Conservation (phyloP, 306 rosid genomes). For the Potentilla sterilis region DNA sequence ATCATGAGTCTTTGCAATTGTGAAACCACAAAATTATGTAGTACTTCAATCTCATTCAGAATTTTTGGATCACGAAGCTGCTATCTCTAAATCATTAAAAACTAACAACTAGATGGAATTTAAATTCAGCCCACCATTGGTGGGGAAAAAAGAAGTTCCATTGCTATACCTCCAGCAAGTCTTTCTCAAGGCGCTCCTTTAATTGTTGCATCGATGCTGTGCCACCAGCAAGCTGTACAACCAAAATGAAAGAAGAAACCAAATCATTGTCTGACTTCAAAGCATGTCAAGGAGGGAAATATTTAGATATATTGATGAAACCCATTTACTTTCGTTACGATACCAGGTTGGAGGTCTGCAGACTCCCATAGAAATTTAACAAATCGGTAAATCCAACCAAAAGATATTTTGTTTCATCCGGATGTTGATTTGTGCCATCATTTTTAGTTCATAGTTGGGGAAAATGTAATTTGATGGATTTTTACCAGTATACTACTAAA, state of each 20-base stretch:
- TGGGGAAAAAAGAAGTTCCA: background rate
- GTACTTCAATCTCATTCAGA: background rate
- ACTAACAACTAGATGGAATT: background rate
- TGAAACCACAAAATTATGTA: background rate
- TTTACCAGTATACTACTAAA: constrained; percentile 95
- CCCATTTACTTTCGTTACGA: background rate
- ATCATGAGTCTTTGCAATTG: background rate
- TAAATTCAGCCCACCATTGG: background rate
- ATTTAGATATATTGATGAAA: background rate
- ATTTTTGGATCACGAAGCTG: background rate
- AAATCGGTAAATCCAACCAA: background rate
- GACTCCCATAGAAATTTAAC: constrained; percentile 1
- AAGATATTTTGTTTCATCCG: background rate
- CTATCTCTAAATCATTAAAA: too few species aligned
- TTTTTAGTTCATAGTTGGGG: background rate
- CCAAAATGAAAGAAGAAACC: constrained; percentile 17
- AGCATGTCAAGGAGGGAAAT: background rate
- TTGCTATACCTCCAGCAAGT: constrained; percentile 88
- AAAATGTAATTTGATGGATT: constrained; percentile 12
- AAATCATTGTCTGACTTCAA: constrained; percentile 20
- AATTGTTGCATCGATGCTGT: constrained; percentile 99
- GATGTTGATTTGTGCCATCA: background rate
- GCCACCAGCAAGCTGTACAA: constrained; percentile 91
- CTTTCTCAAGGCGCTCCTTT: constrained; percentile 97
- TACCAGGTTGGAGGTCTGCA: background rate